Evolutionary conservation across 306 rosid genomes (phyloP).

Genomic region (Quercus agrifolia): DNA sequence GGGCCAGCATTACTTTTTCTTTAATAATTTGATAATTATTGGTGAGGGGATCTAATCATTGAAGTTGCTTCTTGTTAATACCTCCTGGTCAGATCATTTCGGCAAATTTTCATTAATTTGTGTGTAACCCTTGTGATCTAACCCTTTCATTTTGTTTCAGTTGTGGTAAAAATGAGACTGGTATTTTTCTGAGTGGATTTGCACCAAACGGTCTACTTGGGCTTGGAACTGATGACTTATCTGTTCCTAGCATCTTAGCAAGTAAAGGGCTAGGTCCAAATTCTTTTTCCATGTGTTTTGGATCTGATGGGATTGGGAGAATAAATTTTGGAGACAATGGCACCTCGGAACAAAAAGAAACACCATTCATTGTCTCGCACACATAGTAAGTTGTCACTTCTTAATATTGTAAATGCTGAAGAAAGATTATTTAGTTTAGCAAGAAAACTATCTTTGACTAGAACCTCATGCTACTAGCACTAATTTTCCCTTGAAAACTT

Average conservation of each 20-base stretch:
- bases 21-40: too few relatives aligned
- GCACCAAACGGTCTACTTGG: too few relatives aligned
- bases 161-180: too few relatives aligned
- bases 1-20: conserved; percentile 2
- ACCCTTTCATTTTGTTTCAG: not conserved
- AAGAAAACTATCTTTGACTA: not conserved
- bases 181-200: too few relatives aligned
- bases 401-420: not conserved
- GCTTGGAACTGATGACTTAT: too few relatives aligned
- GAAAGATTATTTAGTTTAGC: not conserved
- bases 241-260: too few relatives aligned
- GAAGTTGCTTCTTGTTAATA: conserved; percentile 9
- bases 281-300: too few relatives aligned
- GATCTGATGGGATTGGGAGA: not conserved
- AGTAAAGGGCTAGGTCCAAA: too few relatives aligned
- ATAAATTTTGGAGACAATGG: conserved; percentile 81
- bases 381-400: conserved; percentile 41
- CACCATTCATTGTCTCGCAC: conserved; percentile 50
- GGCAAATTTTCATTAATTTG: not conserved
- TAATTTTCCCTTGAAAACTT: conserved; percentile 13
- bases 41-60: not conserved
- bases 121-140: not conserved
- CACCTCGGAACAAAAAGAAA: conserved; percentile 55
- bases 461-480: conserved; percentile 11
- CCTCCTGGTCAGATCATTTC: not conserved